Base-by-base conservation (phyloP, 2,329 filamentous ascomycete species). In the Podosphaera xanthii region DNA sequence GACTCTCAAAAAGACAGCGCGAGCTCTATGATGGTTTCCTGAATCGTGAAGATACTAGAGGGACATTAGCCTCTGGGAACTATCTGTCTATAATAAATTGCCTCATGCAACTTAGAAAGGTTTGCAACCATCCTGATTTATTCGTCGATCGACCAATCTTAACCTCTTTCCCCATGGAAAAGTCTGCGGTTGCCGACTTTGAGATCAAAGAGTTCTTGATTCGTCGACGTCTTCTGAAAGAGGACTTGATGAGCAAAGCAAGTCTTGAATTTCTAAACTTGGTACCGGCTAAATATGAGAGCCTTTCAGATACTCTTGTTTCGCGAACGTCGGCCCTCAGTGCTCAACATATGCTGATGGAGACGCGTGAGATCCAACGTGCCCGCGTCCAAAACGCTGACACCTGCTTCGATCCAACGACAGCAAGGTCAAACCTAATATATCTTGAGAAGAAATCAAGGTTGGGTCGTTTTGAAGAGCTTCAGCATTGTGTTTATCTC, bases 81-180 rank as follows among this genome's bases (percentile, higher is more conserved):
- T 96, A 96, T 69, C 81, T 98, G 63, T 95, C 89, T 22, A 96
- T 98, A 69, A 97, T 97, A 72, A 95, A 96, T 69, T 97, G 94
- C 70, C 74, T 98, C 58, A 95, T 98, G 89, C 92, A 95, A 69
- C 76, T 98, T 58, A 83, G 92, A 56, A 96, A 97, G 70, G 94
- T 98, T 58, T 98, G 92, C 76, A 98, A 98, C 65, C 92, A 98
- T 68, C 94, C 92, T 0, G 92, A 98, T 71, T 77, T 98, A 7
- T 98, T 98, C 67, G 86, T 97, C 65, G 94, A 94, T 61, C 82
- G 92, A 14, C 90, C 89, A 0, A 97, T 98, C 66, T 92, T 94
- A 72, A 98, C 91, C 0, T 97, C 92, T 0, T 94, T 96, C 70
- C 87, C 89, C 2, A 94, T 97, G 85, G 77, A 80, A 34, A 84